Conservation (phyloP, 345 rosid species). For the Syzygium jambos region DNA sequence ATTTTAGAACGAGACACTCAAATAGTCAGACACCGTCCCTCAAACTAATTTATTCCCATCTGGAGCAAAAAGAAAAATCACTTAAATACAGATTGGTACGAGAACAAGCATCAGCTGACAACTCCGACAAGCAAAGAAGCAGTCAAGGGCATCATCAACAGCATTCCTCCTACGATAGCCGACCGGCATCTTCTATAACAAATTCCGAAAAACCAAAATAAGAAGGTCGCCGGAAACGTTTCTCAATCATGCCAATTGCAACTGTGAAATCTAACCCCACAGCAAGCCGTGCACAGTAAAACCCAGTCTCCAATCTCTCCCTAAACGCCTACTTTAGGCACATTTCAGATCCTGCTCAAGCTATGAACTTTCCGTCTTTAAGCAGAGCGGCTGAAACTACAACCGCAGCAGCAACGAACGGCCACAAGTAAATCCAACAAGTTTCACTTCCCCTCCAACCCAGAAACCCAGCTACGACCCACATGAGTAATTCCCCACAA, state of each 20-base stretch:
- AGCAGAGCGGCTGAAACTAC: not conserved
- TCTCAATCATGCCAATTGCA: not conserved
- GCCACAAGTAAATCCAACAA: not conserved
- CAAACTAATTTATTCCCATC: not conserved
- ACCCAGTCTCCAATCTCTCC: not conserved
- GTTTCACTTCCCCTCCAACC: not conserved
- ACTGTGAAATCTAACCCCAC: not conserved
- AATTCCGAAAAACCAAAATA: not conserved
- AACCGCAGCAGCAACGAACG: not conserved
- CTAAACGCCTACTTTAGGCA: not conserved
- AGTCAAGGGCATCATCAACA: not conserved
- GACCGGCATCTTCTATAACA: not conserved
- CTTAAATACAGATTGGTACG: not conserved
- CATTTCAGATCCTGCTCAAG: not conserved
- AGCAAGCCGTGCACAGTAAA: not conserved
- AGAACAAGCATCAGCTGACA: not conserved
- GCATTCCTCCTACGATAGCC: not conserved
- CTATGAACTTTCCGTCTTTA: not conserved
- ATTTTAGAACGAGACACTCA: not conserved
- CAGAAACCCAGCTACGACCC: not conserved
- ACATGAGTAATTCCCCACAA: not conserved
- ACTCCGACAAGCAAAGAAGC: not conserved
- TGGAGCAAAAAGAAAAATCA: not conserved
- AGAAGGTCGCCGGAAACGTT: not conserved
- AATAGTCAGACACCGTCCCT: not conserved